Evolutionary conservation across 2,329 filamentous ascomycete species (phyloP).

Genomic region (Lachnellula hyalina): DNA sequence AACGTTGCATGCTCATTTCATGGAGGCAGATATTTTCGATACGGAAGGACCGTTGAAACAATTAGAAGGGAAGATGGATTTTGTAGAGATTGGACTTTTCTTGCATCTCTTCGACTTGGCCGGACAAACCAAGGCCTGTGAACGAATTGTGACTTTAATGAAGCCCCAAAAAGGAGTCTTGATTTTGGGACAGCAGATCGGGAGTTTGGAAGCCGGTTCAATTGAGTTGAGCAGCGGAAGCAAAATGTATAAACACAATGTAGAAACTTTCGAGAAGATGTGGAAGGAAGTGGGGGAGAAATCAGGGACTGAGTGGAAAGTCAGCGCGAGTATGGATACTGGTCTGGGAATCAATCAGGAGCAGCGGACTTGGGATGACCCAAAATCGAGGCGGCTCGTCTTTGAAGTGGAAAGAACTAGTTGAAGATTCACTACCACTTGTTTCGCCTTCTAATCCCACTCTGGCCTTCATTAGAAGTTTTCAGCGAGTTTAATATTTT

Average conservation of each 20-base stretch:
- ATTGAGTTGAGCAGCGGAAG: not conserved
- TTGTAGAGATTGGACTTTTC: conserved; percentile 38
- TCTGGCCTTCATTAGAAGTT: too few species aligned
- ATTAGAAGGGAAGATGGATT: conserved; percentile 35
- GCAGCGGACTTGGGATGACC: conserved; percentile 25
- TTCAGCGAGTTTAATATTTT: too few species aligned
- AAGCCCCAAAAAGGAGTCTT: conserved; percentile 14
- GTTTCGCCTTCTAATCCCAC: too few species aligned
- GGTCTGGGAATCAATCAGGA: conserved; percentile 22
- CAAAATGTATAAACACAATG: conserved; percentile 14
- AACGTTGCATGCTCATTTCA: conserved; percentile 29
- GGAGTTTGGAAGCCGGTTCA: conserved; percentile 6
- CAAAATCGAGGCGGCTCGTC: conserved; percentile 11
- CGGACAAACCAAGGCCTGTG: conserved; percentile 25
- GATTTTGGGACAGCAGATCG: conserved; percentile 12
- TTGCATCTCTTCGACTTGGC: conserved; percentile 40
- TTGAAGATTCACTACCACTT: not conserved
- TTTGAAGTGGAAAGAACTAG: conserved; percentile 9
- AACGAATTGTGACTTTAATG: conserved; percentile 12
- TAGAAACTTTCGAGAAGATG: conserved; percentile 17
- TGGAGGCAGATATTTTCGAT: conserved; percentile 32
- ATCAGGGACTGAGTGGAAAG: conserved; percentile 24
- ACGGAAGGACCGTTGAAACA: conserved; percentile 25
- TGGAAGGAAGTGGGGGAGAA: conserved; percentile 18
- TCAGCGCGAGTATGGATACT: conserved; percentile 21